These are phyloP conservation scores for Candida piceae DNA, from an alignment of 805 yeast genomes.

Conservation along the genomic window DNA sequence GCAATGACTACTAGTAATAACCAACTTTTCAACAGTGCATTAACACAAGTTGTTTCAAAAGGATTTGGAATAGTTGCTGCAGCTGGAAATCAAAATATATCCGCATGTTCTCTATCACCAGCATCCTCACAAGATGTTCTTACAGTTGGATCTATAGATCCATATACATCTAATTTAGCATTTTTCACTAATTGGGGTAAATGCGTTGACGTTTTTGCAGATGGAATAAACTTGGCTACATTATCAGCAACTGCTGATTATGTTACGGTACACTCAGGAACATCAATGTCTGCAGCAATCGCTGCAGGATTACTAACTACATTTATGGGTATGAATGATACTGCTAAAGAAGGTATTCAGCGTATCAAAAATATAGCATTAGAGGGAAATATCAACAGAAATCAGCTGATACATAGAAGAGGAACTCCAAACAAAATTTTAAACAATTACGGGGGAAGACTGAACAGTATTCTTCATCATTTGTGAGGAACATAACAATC, in stretches of 20 bases:
- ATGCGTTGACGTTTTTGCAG: conserved; percentile 48
- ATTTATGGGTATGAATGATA: conserved; percentile 38
- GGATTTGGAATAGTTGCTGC: conserved; percentile 45
- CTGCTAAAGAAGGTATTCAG: conserved; percentile 30
- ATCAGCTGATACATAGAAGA: conserved; percentile 6
- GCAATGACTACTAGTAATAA: conserved; percentile 35
- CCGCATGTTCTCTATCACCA: conserved; percentile 45
- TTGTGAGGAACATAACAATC: too few relatives aligned
- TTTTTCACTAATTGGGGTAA: conserved; percentile 43
- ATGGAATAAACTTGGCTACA: conserved; percentile 44
- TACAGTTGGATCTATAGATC: conserved; percentile 38
- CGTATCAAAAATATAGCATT: conserved; percentile 18
- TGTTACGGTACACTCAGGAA: conserved; percentile 37
- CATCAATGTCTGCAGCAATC: conserved; percentile 45
- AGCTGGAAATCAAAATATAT: conserved; percentile 43
- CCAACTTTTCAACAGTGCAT: conserved; percentile 39
- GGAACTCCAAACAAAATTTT: conserved; percentile 20
- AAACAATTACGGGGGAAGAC: conserved; percentile 18
- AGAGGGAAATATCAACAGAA: conserved; percentile 8
- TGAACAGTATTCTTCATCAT: conserved; percentile 11
- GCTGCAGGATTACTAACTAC: conserved; percentile 42
- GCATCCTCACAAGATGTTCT: conserved; percentile 37
- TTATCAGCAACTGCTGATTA: conserved; percentile 30
- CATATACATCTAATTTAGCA: conserved; percentile 30
- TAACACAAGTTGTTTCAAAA: conserved; percentile 33